phyloP scores from a whole-genome alignment of 2,329 filamentous ascomycete species.

The Aspergillus costaricaensis region DNA sequence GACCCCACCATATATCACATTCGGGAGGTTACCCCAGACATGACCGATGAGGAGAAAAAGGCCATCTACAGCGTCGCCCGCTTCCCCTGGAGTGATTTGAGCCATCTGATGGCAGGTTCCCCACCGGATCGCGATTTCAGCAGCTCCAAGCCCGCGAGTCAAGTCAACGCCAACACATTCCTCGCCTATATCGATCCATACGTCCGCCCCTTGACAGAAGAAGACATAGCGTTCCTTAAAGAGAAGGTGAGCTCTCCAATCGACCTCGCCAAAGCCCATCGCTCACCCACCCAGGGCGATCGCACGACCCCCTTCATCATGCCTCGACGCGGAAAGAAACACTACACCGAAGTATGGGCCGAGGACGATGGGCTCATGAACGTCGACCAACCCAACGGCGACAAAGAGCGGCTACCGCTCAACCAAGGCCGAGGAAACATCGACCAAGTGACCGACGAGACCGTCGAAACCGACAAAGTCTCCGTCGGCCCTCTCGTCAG shows the following conservation, averaged over 20 bases:
- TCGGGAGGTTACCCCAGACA: slow-evolving; percentile 68
- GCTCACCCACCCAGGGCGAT: slow-evolving; percentile 60
- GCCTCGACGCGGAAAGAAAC: slow-evolving; percentile 77
- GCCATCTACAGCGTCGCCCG: slow-evolving; percentile 83
- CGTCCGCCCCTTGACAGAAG: slow-evolving; percentile 84
- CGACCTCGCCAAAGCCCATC: neutral
- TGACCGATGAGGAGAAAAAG: slow-evolving; percentile 82
- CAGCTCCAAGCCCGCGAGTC: slow-evolving; percentile 86
- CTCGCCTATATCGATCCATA: slow-evolving; percentile 90
- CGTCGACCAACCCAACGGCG: slow-evolving; percentile 65
- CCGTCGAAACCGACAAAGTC: slow-evolving; percentile 84
- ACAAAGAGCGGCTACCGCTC: slow-evolving; percentile 67
- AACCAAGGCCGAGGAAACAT: slow-evolving; percentile 85
- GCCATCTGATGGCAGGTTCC: slow-evolving; percentile 81
- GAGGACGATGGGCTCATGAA: slow-evolving; percentile 85
- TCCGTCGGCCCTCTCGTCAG: slow-evolving; percentile 85
- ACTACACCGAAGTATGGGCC: slow-evolving; percentile 89
- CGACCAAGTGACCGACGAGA: slow-evolving; percentile 81
- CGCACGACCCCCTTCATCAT: slow-evolving; percentile 80
- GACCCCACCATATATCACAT: slow-evolving; percentile 97
- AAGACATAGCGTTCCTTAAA: slow-evolving; percentile 88
- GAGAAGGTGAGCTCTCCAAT: slow-evolving; percentile 62
- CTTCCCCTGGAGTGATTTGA: slow-evolving; percentile 79
- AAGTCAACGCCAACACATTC: slow-evolving; percentile 92
- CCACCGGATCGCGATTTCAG: slow-evolving; percentile 95